Evolutionary conservation across 192 early-diverging fungal species (phyloP), one percentile per base, ranked within the genome.

Genomic region (Tieghemiomyces parasiticus): DNA sequence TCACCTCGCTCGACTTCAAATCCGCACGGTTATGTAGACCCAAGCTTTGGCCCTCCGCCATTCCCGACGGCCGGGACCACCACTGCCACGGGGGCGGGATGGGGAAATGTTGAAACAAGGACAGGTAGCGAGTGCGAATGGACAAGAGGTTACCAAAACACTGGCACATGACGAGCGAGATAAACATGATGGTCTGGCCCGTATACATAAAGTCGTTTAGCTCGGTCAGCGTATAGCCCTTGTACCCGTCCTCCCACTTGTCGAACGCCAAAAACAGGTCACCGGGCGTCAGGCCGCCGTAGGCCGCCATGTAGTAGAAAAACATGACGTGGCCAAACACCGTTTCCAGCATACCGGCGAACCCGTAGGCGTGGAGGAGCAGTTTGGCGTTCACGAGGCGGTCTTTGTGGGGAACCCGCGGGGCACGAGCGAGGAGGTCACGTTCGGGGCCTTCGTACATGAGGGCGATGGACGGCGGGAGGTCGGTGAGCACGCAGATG

Each of bases 401-500:
- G 34, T 91, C 85, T 31, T 64, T 74, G 63, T 73, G 78, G 1
- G 87, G 74, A 55, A 82, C 76, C 22, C 92, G 84, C 12, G 92
- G 92, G 26, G 66, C 68, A 3, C 74, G 75, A 24, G 65, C 72
- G 65, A 94, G 78, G 22, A 94, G 71, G 54, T 87, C 79, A 38
- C 76, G 72, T 66, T 91, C 89, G 42, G 87, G 75, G 58, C 78
- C 69, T 62, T 95, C 92, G 64, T 81, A 75, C 48, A 89, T 87
- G 31, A 95, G 65, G 20, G 83, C 67, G 19, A 87, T 71, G 0
- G 74, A 83, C 4, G 78, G 66, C 65, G 76, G 66, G 35, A 84
- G 59, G 62, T 85, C 89, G 2, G 78, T 79, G 29, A 83, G 53
- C 30, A 74, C 74, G 65, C 81, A 83, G 61, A 87, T 80, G 29